Percentiles rank a stretch among this genome's conserved stretches.
Conservation (phyloP, 352 stramenopile species). For the Phytopythium aichiense region DNA sequence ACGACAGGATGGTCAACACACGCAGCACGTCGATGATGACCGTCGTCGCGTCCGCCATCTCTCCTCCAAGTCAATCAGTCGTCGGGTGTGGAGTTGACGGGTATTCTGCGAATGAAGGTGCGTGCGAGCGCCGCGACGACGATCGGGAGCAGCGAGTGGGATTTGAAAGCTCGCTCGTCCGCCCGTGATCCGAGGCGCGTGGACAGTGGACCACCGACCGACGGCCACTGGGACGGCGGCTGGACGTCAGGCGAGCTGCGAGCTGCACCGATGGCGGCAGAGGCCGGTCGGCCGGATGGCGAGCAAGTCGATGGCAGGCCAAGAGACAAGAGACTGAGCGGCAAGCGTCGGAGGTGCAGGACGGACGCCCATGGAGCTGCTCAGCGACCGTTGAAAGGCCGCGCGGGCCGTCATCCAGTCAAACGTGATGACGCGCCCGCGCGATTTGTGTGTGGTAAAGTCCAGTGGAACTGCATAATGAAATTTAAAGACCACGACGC, state of each 20-base stretch:
- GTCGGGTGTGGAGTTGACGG: neutral
- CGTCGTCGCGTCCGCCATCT: constrained; percentile 9
- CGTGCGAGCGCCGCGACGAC: neutral
- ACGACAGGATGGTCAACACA: constrained; percentile 40
- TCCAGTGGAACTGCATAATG: neutral
- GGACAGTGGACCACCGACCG: neutral
- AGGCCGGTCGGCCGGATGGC: neutral
- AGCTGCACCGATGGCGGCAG: neutral
- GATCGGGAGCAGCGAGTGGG: neutral
- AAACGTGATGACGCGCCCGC: neutral
- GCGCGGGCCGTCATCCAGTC: neutral
- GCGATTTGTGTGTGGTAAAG: neutral
- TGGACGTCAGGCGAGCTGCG: neutral
- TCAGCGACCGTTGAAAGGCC: neutral
- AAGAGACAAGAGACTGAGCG: neutral
- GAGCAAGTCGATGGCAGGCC: no score
- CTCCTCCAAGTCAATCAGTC: neutral
- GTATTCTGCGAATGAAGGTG: neutral
- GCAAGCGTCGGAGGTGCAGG: neutral
- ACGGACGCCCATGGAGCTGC: neutral
- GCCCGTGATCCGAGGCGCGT: neutral
- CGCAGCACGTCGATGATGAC: constrained; percentile 23
- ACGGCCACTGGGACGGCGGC: neutral
- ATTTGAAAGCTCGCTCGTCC: neutral
- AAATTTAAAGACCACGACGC: no score